Conservation (phyloP, 2,329 filamentous ascomycete species). For the Hymenoscyphus fraxineus region DNA sequence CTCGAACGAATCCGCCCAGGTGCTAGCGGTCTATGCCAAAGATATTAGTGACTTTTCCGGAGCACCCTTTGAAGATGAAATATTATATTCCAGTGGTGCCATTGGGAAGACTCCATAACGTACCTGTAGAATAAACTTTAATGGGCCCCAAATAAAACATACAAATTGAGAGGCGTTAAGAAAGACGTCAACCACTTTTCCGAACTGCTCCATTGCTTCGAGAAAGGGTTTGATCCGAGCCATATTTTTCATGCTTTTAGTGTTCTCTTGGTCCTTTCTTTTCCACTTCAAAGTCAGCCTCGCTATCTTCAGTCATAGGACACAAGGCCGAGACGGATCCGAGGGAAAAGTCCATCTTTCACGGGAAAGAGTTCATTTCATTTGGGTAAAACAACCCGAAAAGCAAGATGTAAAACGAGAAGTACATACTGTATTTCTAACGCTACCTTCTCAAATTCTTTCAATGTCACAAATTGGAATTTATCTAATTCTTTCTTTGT, state of each 20-base stretch:
- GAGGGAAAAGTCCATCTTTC: no score
- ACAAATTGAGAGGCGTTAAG: constrained; percentile 33
- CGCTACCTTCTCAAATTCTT: background rate
- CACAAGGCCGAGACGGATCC: no score
- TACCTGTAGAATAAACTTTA: constrained; percentile 38
- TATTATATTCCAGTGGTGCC: constrained; percentile 36
- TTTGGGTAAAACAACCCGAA: no score
- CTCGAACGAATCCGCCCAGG: background rate
- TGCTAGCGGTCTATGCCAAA: background rate
- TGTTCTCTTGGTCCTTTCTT: constrained; percentile 8
- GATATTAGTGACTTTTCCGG: constrained; percentile 32
- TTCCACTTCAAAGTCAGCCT: no score
- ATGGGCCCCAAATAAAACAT: constrained; percentile 38
- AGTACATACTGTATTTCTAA: background rate
- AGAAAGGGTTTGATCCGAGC: constrained; percentile 22
- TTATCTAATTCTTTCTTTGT: background rate
- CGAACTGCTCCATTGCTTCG: constrained; percentile 38
- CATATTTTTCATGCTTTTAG: constrained; percentile 30
- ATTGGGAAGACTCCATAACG: constrained; percentile 36
- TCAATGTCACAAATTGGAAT: background rate
- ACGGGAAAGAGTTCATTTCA: no score
- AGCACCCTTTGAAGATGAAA: constrained; percentile 6
- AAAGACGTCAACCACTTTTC: constrained; percentile 37
- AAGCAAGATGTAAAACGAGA: no score
- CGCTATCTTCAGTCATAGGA: no score